Evolutionary conservation across 805 yeast genomes (phyloP), one percentile per base, ranked within the genome.

Genomic region (Yarrowia deformans): DNA sequence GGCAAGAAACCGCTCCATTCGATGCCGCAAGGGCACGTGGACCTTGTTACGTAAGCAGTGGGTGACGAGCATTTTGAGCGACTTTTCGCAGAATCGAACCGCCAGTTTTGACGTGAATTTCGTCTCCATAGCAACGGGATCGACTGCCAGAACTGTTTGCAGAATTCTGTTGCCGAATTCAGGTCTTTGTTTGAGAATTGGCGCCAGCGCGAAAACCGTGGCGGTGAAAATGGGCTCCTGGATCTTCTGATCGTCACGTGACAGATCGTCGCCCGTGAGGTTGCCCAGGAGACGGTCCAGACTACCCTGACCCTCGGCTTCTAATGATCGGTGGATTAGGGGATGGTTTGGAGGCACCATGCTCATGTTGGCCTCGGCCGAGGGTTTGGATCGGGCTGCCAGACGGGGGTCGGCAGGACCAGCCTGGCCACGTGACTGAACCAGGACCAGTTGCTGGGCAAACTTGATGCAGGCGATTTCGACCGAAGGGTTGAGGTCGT

Each of bases 401-500:
- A 72, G 69, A 54, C 80, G 72, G 1, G 81, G 79, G 67, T 79
- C 80, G 8, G 34, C 46, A 29, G 49, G 48, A 29, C 49, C 61
- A 3, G 46, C 14, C 10, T 34, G 72, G 71, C 83, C 78, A 3
- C 84, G 81, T 3, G 87, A 78, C 70, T 89, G 92, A 1, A 85
- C 83, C 43, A 82, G 80, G 14, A 88, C 81, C 5, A 88, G 78
- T 68, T 83, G 83, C n/a, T 86, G 86, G 12, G 91, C 84, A 70
- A 93, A 87, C 77, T 90, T 91, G 67, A 89, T 80, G n/a, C 89
- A 81, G 37, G 93, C 88, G n/a, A 90, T 79, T 76, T 85, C 87
- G 58, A 87, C 80, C 14, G 89, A 90, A 29, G 78, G 79, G 69
- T 76, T 76, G 4, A 48, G 37, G 6, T 72, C 32, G 23, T 74